These are phyloP conservation scores for Penicillium sp. DNA, from an alignment of 2,329 filamentous ascomycete genomes.

Conservation along the genomic window DNA sequence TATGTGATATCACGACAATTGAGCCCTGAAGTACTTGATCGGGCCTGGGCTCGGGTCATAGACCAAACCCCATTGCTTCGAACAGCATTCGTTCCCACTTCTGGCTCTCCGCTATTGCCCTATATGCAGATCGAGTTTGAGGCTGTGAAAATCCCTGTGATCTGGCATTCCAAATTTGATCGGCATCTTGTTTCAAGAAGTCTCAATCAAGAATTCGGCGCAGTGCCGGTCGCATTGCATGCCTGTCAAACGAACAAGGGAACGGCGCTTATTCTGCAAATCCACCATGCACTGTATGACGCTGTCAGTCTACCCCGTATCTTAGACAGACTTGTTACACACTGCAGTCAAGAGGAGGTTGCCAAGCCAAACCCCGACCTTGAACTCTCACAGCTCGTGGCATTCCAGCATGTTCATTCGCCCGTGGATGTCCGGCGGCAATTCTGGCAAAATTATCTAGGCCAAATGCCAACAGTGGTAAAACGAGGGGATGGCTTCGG, in stretches of 20 bases:
- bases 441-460: slow-evolving; percentile 48
- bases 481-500: slow-evolving; percentile 11
- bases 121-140: slow-evolving; percentile 64
- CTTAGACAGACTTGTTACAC: slow-evolving; percentile 50
- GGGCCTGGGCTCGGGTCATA: slow-evolving; percentile 62
- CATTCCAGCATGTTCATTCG: slow-evolving; percentile 29
- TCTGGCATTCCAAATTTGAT: slow-evolving; percentile 22
- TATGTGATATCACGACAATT: slow-evolving; percentile 52
- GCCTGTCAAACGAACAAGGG: slow-evolving; percentile 29
- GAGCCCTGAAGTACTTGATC: slow-evolving; percentile 44
- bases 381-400: slow-evolving; percentile 45
- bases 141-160: slow-evolving; percentile 34
- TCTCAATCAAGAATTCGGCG: slow-evolving; percentile 14
- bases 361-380: slow-evolving; percentile 15
- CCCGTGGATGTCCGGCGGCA: slow-evolving; percentile 31
- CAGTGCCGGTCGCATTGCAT: slow-evolving; percentile 35
- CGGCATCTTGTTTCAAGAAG: slow-evolving; percentile 13
- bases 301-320: slow-evolving; percentile 71
- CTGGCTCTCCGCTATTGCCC: slow-evolving; percentile 42
- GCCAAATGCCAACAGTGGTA: slow-evolving; percentile 4
- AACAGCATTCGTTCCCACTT: slow-evolving; percentile 61
- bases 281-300: slow-evolving; percentile 89
- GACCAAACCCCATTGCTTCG: slow-evolving; percentile 62
- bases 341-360: slow-evolving; percentile 36
- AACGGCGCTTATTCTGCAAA: slow-evolving; percentile 51